These are phyloP conservation scores for Botrytis elliptica DNA, from an alignment of 2,329 filamentous ascomycete species.

Conservation along the genomic window DNA sequence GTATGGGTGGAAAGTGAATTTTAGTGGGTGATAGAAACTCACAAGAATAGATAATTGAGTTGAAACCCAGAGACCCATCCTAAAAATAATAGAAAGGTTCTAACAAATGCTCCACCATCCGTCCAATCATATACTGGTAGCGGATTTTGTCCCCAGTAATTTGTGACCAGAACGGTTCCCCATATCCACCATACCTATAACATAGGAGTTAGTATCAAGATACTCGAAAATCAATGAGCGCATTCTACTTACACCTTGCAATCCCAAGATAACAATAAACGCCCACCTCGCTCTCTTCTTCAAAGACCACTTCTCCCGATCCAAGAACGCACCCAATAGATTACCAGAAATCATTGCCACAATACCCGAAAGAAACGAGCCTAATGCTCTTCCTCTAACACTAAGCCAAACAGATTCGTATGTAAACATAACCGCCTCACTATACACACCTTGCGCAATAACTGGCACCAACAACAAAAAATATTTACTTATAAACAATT, in stretches of 20 bases:
- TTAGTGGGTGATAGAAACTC: constrained; percentile 32
- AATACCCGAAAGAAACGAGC: constrained; percentile 68
- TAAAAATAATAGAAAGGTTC: constrained; percentile 65
- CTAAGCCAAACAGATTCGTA: constrained; percentile 68
- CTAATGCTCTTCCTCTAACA: constrained; percentile 66
- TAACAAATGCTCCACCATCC: constrained; percentile 57
- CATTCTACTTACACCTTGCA: constrained; percentile 53
- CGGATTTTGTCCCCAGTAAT: constrained; percentile 52
- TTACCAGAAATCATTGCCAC: constrained; percentile 66
- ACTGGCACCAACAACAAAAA: constrained; percentile 66
- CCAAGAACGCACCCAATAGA: constrained; percentile 51
- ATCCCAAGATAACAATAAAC: constrained; percentile 34
- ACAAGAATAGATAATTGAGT: constrained; percentile 71
- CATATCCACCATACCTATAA: constrained; percentile 63
- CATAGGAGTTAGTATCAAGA: not conserved
- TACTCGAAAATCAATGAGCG: not conserved
- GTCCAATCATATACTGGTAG: constrained; percentile 65
- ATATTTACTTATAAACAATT: constrained; percentile 57
- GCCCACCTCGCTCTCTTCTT: constrained; percentile 35
- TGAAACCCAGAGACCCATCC: constrained; percentile 68
- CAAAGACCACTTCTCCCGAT: constrained; percentile 28
- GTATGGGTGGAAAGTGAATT: not conserved
- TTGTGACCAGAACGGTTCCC: constrained; percentile 63
- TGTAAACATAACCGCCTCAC: constrained; percentile 71
- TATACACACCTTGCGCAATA: constrained; percentile 69